Evolutionary conservation across 768 basidiomycete genomes (phyloP).

Genomic region (Boletus subcaerulescens): DNA sequence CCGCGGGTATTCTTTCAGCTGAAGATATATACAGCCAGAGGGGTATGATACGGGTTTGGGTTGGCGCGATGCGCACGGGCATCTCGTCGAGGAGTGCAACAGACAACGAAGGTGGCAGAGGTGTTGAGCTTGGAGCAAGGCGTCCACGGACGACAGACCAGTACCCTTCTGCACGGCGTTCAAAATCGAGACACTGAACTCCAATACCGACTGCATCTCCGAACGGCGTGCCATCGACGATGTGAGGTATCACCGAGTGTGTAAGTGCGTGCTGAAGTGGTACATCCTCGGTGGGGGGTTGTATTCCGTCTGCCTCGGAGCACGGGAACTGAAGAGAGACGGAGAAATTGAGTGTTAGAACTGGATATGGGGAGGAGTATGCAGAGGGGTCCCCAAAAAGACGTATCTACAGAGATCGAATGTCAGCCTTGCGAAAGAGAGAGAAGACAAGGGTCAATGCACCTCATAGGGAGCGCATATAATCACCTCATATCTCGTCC

Average conservation of each 20-base stretch:
- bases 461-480: conserved; percentile 87
- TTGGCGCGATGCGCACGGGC: conserved; percentile 47
- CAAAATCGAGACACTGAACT: conserved; percentile 42
- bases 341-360: conserved; percentile 52
- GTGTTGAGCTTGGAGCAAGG: background rate
- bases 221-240: conserved; percentile 73
- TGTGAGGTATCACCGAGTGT: conserved; percentile 61
- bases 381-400: conserved; percentile 74
- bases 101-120: conserved; percentile 16
- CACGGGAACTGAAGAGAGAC: conserved; percentile 39
- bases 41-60: conserved; percentile 62
- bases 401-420: conserved; percentile 53
- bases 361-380: conserved; percentile 43
- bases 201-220: conserved; percentile 69
- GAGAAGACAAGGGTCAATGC: background rate
- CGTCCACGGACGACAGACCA: conserved; percentile 46
- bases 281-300: background rate
- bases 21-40: conserved; percentile 42
- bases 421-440: background rate
- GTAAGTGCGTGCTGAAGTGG: conserved; percentile 42
- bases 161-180: conserved; percentile 33
- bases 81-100: conserved; percentile 15
- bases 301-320: background rate
- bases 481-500: conserved; percentile 61
- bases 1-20: conserved; percentile 28